Conservation (phyloP, 177 flowering plant genomes). For the Telopea speciosissima region DNA sequence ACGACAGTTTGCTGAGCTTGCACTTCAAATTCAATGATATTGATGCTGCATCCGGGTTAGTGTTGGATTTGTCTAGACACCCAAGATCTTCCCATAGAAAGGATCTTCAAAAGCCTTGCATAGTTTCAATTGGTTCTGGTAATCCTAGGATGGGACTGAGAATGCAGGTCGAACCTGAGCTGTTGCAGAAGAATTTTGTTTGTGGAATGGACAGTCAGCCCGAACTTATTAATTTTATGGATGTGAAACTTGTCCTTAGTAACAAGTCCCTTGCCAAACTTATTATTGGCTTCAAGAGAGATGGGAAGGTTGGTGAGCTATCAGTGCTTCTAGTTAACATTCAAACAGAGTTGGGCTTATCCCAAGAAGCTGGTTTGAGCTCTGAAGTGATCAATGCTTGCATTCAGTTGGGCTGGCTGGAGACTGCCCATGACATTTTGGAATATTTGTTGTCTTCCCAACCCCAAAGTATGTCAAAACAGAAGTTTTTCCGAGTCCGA, state of each 20-base stretch:
- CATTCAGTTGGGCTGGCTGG: constrained; percentile 64
- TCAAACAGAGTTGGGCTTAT: constrained; percentile 20
- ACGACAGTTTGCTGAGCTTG: constrained; percentile 63
- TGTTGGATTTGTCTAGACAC: constrained; percentile 33
- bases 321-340: constrained; percentile 48
- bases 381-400: constrained; percentile 56
- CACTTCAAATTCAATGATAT: constrained; percentile 66
- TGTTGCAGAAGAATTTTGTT: constrained; percentile 40
- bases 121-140: constrained; percentile 51
- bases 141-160: constrained; percentile 45
- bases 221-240: constrained; percentile 31
- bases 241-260: constrained; percentile 49
- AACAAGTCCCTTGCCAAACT: constrained; percentile 58
- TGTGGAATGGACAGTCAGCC: constrained; percentile 24
- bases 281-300: constrained; percentile 34
- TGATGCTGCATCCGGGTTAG: constrained; percentile 59
- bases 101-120: constrained; percentile 22
- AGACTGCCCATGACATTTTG: constrained; percentile 76
- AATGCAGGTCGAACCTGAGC: constrained; percentile 43
- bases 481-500: not conserved
- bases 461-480: not conserved
- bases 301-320: constrained; percentile 37
- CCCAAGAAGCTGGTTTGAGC: constrained; percentile 25
- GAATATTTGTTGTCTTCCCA: not conserved
- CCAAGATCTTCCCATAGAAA: constrained; percentile 15